Evolutionary conservation across 345 rosid genomes (phyloP), one percentile per base, ranked within the genome.

Genomic region (Bruguiera sexangula): DNA sequence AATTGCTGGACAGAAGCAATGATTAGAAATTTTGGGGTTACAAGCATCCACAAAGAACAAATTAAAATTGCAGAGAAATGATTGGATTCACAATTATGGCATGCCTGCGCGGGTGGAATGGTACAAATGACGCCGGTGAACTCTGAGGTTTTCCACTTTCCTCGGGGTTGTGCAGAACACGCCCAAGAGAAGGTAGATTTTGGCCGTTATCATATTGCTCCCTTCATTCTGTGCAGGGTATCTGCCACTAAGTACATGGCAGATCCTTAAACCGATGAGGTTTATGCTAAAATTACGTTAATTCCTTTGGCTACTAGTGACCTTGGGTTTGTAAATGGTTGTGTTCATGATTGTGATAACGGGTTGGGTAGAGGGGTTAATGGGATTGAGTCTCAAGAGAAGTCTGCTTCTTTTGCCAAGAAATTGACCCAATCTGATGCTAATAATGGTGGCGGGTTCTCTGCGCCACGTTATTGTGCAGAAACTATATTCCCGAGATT

Each of bases 391-490:
- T 77, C 80, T 48, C 76, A 58, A 48, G 96, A 89, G 72, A 89
- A 91, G 78, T 82, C 91, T 29, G 86, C 93, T 31, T 91, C 96
- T 2, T 94, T 94, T 75, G 97, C 99, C 2, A 94, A 95, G 89
- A 89, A 96, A 22, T 70, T 94, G 70, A 94, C 97, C 43, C 96
- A 95, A 29, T 95, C 99, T 15, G 99, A 95, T 75, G 99, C 99
- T 66, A 95, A 95, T 60, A 95, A 95, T 29, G 99, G 99, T n/a
- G 99, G 99, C 0, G 99, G 99, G 2, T 95, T 95, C 84, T 95
- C 99, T 6, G 99, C 92, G 52, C 99, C 99, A 0, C 87, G 99
- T 8, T 95, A 95, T 70, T 95, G 99, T 20, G 99, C 99, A 0
- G 96, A 92, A 86, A 92, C 96, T 11, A 92, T 95, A 58, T 92